A percentile compares a stretch with the other conserved stretches of the same genome.
phyloP scores from a whole-genome alignment of 2,329 filamentous ascomycete species.

The Phialophora chinensis region DNA sequence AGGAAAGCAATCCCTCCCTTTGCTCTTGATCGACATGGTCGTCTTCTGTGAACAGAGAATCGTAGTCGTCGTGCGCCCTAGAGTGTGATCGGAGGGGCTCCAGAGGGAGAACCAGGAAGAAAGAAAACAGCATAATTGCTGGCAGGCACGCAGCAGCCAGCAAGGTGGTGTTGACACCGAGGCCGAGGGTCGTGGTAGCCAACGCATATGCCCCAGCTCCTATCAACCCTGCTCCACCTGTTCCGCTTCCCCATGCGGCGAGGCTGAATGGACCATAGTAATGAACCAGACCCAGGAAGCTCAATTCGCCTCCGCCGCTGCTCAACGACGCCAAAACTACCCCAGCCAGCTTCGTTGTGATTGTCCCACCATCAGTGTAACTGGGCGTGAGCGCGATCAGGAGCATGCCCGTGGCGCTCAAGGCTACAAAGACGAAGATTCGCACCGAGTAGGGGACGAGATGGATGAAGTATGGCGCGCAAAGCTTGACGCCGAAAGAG shows the following conservation, averaged over 20 bases:
- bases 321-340: conserved; percentile 84
- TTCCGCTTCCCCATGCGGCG: conserved; percentile 90
- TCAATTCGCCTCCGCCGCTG: conserved; percentile 86
- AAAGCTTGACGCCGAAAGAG: conserved; percentile 83
- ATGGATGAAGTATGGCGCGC: conserved; percentile 94
- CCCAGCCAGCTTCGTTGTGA: conserved; percentile 78
- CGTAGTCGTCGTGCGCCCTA: conserved; percentile 49
- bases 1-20: conserved; percentile 44
- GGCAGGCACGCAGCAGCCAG: conserved; percentile 81
- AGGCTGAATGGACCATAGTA: conserved; percentile 88
- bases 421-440: conserved; percentile 72
- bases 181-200: conserved; percentile 77
- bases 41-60: conserved; percentile 49
- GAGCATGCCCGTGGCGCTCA: conserved; percentile 87
- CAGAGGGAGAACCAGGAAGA: conserved; percentile 79
- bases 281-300: conserved; percentile 88
- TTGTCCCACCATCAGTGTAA: conserved; percentile 62
- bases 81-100: conserved; percentile 63
- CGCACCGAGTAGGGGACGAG: conserved; percentile 78
- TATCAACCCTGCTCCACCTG: conserved; percentile 83
- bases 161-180: conserved; percentile 75
- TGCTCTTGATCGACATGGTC: conserved; percentile 45
- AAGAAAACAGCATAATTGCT: conserved; percentile 78
- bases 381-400: conserved; percentile 80
- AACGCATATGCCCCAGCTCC: conserved; percentile 88